These are phyloP conservation scores for Meyerozyma smithsonii DNA, from an alignment of 1,139 yeast species.

Conservation along the genomic window DNA sequence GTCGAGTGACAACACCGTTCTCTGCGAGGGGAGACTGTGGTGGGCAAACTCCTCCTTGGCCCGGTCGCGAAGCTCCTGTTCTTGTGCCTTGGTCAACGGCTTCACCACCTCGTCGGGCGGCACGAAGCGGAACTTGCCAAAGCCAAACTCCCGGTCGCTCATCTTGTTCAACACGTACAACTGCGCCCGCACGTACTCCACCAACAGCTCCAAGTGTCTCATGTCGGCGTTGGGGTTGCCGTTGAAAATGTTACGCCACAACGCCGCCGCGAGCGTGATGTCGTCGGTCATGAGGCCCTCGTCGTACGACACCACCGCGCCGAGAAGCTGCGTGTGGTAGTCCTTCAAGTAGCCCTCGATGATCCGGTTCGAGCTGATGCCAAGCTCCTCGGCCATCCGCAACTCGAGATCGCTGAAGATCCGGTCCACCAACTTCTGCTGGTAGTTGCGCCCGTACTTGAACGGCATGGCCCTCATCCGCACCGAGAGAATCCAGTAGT, in stretches of 20 bases:
- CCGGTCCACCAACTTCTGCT: constrained; percentile 86
- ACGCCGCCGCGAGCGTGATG: constrained; percentile 77
- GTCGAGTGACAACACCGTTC: constrained; percentile 58
- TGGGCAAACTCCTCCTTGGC: constrained; percentile 42
- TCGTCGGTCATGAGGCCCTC: constrained; percentile 86
- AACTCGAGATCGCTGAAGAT: constrained; percentile 86
- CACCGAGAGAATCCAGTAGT: constrained; percentile 88
- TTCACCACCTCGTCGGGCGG: constrained; percentile 80
- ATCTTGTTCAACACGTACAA: constrained; percentile 78
- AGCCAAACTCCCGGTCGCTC: constrained; percentile 88
- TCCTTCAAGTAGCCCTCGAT: constrained; percentile 86
- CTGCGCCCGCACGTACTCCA: constrained; percentile 85
- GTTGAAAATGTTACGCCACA: constrained; percentile 89
- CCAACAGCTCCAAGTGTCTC: constrained; percentile 79
- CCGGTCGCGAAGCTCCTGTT: constrained; percentile 32
- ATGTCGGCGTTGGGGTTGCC: constrained; percentile 81
- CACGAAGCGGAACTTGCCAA: constrained; percentile 81
- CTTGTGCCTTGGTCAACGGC: constrained; percentile 63
- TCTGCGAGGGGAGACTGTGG: constrained; percentile 56
- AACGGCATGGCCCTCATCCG: constrained; percentile 96
- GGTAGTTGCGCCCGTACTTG: constrained; percentile 82
- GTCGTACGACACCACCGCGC: constrained; percentile 85
- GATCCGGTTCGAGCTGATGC: constrained; percentile 76
- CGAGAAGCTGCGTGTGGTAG: constrained; percentile 85
- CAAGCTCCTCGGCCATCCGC: constrained; percentile 80